These are phyloP conservation scores for Trichosporon asahii DNA, from an alignment of 1,284 basidiomycete genomes.

Conservation along the genomic window DNA sequence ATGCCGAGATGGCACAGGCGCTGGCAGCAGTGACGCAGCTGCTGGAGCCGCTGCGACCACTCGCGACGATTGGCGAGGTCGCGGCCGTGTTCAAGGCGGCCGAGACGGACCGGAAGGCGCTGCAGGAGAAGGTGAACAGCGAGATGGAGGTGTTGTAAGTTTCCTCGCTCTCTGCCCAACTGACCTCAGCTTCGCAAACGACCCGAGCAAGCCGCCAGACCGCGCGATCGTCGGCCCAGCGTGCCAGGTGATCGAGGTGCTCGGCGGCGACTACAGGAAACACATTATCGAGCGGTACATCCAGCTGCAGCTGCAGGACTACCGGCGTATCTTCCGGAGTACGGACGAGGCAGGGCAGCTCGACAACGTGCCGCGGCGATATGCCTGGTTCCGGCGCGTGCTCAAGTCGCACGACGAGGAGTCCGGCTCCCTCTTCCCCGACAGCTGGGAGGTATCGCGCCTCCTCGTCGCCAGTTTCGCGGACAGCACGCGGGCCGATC, in stretches of 20 bases:
- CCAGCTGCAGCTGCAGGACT: slow-evolving; percentile 87
- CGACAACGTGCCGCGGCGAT: slow-evolving; percentile 89
- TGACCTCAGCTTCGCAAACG: slow-evolving; percentile 67
- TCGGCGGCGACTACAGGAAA: slow-evolving; percentile 68
- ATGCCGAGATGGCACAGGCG: slow-evolving; percentile 76
- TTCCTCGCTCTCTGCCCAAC: not conserved
- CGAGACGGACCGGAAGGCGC: slow-evolving; percentile 70
- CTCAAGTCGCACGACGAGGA: slow-evolving; percentile 84
- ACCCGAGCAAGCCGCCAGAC: slow-evolving; percentile 66
- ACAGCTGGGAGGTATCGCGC: slow-evolving; percentile 77
- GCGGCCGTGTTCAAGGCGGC: slow-evolving; percentile 71
- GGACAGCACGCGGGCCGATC: slow-evolving; percentile 66
- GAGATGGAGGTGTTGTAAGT: slow-evolving; percentile 89
- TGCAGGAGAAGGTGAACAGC: slow-evolving; percentile 71
- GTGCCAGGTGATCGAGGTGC: slow-evolving; percentile 76
- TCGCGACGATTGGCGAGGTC: slow-evolving; percentile 69
- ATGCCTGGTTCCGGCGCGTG: slow-evolving; percentile 94
- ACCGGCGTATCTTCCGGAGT: slow-evolving; percentile 88
- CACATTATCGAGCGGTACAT: slow-evolving; percentile 87
- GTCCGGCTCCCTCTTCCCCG: slow-evolving; percentile 74
- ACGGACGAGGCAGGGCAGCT: slow-evolving; percentile 91
- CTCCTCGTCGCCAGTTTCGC: slow-evolving; percentile 75
- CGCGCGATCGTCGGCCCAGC: slow-evolving; percentile 67
- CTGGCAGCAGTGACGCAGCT: slow-evolving; percentile 85
- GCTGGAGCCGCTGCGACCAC: slow-evolving; percentile 69